phyloP scores from a whole-genome alignment of 495 filamentous ascomycete species.

The Podospora conica region DNA sequence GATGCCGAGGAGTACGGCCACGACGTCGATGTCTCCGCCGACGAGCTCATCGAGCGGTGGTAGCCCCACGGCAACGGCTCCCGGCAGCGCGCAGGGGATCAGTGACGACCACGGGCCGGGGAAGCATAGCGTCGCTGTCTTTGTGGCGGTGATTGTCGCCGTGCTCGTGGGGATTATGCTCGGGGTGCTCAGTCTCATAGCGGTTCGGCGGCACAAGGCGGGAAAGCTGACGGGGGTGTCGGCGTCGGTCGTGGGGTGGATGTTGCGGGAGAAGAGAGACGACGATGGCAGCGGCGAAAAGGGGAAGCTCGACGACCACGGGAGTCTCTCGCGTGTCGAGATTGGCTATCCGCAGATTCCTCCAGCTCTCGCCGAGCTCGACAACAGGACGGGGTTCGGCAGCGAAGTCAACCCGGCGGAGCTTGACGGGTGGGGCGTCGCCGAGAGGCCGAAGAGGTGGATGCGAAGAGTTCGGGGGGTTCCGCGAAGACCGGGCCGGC shows the following conservation, averaged over 20 bases:
- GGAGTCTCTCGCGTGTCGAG: neutral
- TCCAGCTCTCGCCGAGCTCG: neutral
- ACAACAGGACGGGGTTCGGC: constrained; percentile 14
- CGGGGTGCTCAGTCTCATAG: constrained; percentile 16
- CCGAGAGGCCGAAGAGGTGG: constrained; percentile 2
- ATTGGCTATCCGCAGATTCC: neutral
- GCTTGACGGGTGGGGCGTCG: constrained; percentile 23
- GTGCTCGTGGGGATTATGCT: constrained; percentile 25
- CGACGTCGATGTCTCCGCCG: neutral
- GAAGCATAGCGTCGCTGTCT: constrained; percentile 22
- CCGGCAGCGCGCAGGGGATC: neutral
- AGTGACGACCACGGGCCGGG: neutral
- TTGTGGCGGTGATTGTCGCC: constrained; percentile 28
- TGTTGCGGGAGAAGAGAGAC: neutral
- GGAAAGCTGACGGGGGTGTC: constrained; percentile 5
- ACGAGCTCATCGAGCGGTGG: neutral
- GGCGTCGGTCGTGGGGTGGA: neutral
- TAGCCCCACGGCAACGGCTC: neutral
- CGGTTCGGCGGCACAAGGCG: constrained; percentile 25
- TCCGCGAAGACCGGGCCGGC: constrained; percentile 10
- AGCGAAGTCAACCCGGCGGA: constrained; percentile 24
- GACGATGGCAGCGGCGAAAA: neutral
- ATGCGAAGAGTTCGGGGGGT: no score
- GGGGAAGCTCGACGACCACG: neutral
- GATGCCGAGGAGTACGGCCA: neutral